A percentile compares a stretch with the other conserved stretches of the same genome.
Evolutionary conservation across 2,329 filamentous ascomycete genomes (phyloP).

Genomic region (Epichloe coenophiala): DNA sequence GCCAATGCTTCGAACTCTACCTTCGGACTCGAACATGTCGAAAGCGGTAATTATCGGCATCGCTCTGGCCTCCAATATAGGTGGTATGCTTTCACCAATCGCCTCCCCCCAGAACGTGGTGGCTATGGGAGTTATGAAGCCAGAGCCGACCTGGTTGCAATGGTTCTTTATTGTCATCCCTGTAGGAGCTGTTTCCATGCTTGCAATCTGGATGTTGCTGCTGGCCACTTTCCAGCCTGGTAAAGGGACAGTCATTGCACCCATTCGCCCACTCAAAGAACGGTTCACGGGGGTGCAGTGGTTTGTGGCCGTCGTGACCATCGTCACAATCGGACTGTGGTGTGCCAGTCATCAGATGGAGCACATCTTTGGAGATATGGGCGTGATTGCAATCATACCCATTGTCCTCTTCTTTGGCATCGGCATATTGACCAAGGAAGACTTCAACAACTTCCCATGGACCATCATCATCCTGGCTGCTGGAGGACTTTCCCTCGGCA

Average conservation of each 20-base stretch:
- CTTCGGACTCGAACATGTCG: constrained; percentile 80
- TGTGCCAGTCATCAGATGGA: constrained; percentile 86
- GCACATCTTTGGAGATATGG: constrained; percentile 87
- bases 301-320: constrained; percentile 76
- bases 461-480: constrained; percentile 98
- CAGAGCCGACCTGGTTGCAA: constrained; percentile 78
- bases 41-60: constrained; percentile 94
- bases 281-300: constrained; percentile 79
- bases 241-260: constrained; percentile 74
- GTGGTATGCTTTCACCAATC: constrained; percentile 91
- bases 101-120: constrained; percentile 99
- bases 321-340: constrained; percentile 81
- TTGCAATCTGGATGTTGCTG: constrained; percentile 80
- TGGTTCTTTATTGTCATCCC: constrained; percentile 97
- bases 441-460: constrained; percentile 99
- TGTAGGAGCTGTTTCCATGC: constrained; percentile 76
- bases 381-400: constrained; percentile 91
- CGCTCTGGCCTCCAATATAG: constrained; percentile 87
- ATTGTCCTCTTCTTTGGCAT: constrained; percentile 94
- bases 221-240: constrained; percentile 76
- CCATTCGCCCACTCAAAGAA: constrained; percentile 82
- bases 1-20: constrained; percentile 88
- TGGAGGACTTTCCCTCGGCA: constrained; percentile 81
- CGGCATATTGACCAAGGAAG: constrained; percentile 92
- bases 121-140: constrained; percentile 88